Evolutionary conservation across 1,139 yeast species (phyloP).

Genomic region (Saccharomyces hybrid): DNA sequence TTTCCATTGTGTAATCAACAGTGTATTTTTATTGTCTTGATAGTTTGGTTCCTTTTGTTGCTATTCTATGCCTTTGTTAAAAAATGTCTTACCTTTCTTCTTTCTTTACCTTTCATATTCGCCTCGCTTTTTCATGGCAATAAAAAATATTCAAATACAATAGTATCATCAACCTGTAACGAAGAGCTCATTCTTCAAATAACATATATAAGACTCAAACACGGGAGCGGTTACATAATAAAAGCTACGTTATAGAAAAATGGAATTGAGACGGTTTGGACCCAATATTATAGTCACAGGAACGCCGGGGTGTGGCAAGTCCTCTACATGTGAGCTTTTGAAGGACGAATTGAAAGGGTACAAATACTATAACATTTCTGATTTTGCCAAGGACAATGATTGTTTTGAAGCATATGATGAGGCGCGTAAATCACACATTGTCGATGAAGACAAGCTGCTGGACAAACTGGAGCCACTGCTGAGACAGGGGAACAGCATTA

Average conservation of each 20-base stretch:
- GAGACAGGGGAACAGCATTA: constrained; percentile 73
- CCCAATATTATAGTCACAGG: constrained; percentile 92
- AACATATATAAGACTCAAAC: not conserved
- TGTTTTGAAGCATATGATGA: constrained; percentile 84
- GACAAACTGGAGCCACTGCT: constrained; percentile 76
- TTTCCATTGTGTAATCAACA: constrained; percentile 35
- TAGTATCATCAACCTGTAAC: not conserved
- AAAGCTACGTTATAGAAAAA: not conserved
- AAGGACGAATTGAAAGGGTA: constrained; percentile 45
- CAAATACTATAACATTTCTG: constrained; percentile 64
- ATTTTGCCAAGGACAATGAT: constrained; percentile 68
- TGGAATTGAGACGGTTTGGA: constrained; percentile 20
- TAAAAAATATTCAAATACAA: not conserved
- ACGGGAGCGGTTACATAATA: not conserved
- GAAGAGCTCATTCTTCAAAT: not conserved
- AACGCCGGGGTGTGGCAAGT: constrained; percentile 96
- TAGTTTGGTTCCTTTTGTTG: not conserved
- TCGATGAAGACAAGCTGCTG: constrained; percentile 82
- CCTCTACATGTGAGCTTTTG: constrained; percentile 70
- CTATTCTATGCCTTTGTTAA: not conserved
- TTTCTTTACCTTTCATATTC: not conserved
- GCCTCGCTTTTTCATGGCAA: not conserved
- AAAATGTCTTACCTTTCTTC: not conserved
- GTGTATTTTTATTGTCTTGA: constrained; percentile 3
- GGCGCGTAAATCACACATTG: constrained; percentile 75